These are phyloP conservation scores for Megacollybia marginata DNA, from an alignment of 768 basidiomycete genomes.

Conservation along the genomic window DNA sequence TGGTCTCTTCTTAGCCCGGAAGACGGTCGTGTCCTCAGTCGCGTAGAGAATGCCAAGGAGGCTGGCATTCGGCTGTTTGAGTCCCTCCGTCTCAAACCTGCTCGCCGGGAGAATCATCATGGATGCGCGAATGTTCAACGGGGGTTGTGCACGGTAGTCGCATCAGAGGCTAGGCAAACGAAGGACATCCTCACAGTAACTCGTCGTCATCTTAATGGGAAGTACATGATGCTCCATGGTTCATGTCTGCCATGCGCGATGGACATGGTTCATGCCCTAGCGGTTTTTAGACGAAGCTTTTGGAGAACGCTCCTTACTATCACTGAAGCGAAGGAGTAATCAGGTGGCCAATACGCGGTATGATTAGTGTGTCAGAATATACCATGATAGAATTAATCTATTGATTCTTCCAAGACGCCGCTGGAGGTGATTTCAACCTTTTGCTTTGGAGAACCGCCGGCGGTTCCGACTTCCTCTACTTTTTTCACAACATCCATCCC, in stretches of 20 bases:
- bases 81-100: not conserved
- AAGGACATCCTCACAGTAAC: not conserved
- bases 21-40: not conserved
- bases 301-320: not conserved
- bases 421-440: constrained; percentile 54
- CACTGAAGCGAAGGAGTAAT: not conserved
- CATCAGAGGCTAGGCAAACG: not conserved
- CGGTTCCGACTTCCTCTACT: constrained; percentile 42
- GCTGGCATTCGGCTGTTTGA: not conserved
- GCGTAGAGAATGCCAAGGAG: not conserved
- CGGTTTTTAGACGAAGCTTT: not conserved
- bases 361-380: not conserved
- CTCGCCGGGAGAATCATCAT: not conserved
- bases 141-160: not conserved
- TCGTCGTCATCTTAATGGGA: not conserved
- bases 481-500: constrained; percentile 59
- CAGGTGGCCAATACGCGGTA: not conserved
- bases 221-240: not conserved
- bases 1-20: not conserved
- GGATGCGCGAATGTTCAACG: not conserved
- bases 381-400: not conserved
- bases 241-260: not conserved
- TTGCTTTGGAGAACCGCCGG: constrained; percentile 28
- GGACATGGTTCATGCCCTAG: not conserved
- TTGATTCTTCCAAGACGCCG: constrained; percentile 31